Percentiles rank a stretch among this genome's conserved stretches.
These are phyloP conservation scores for Orobanche coerulescens DNA, from an alignment of 257 asterid genomes.

Conservation along the genomic window DNA sequence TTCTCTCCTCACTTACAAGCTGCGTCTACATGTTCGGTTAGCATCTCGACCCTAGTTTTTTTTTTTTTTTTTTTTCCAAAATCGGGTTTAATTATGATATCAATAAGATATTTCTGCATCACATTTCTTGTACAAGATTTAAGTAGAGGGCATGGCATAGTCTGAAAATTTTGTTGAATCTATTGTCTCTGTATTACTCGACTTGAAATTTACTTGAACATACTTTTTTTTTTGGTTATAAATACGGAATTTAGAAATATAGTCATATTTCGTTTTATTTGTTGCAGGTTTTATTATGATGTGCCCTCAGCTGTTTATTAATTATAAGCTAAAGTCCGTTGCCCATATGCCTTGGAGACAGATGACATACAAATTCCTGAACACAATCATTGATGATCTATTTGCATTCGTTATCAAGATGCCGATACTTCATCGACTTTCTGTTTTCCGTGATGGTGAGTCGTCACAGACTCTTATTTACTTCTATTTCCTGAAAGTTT, in stretches of 20 bases:
- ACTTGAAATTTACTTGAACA: background rate
- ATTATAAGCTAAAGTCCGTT: constrained; percentile 88
- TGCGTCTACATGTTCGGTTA: constrained; percentile 98
- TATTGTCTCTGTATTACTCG: background rate
- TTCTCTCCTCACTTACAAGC: constrained; percentile 90
- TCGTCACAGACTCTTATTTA: constrained; percentile 14
- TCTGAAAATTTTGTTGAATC: background rate
- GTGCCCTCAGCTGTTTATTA: constrained; percentile 97
- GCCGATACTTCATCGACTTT: constrained; percentile 90
- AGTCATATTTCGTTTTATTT: constrained; percentile 11
- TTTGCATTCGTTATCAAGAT: constrained; percentile 95
- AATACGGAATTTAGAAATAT: background rate
- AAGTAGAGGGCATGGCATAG: background rate
- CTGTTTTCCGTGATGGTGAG: constrained; percentile 99
- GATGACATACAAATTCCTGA: constrained; percentile 93
- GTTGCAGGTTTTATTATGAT: constrained; percentile 91
- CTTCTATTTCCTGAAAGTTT: background rate
- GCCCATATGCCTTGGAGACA: constrained; percentile 99
- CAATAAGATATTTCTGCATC: background rate
- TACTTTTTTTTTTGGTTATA: constrained; percentile 4
- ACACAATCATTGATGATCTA: constrained; percentile 95
- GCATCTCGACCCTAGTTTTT: constrained; percentile 27
- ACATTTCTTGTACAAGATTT: background rate
- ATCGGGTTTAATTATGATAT: background rate
- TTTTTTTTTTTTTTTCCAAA: background rate